Evolutionary conservation across 371 early-diverging fungal species (phyloP).

Genomic region (Phascolomyces articulosus): DNA sequence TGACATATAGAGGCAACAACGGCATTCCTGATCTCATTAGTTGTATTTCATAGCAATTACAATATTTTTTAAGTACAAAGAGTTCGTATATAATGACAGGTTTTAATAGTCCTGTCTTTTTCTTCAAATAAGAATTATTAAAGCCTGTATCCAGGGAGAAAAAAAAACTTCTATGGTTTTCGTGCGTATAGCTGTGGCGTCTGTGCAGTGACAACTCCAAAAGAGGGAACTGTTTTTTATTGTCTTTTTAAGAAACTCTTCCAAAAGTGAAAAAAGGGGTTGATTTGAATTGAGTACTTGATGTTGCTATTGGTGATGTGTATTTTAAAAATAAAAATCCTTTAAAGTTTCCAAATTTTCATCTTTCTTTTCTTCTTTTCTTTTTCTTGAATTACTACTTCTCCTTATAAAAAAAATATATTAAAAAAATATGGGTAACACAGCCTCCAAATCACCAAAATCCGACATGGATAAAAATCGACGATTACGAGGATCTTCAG

Average conservation of each 20-base stretch:
- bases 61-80: no score
- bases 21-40: no score
- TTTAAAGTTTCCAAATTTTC: background rate
- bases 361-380: background rate
- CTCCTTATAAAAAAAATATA: background rate
- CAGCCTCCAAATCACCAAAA: background rate
- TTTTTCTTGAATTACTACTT: background rate
- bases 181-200: constrained; percentile 8
- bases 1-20: no score
- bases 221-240: background rate
- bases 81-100: no score
- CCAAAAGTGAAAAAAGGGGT: background rate
- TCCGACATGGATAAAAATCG: background rate
- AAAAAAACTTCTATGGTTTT: no score
- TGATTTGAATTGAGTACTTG: no score
- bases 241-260: background rate
- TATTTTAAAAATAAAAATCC: background rate
- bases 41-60: no score
- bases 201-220: background rate
- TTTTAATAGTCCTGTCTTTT: no score
- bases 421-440: constrained; percentile 5
- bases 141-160: no score
- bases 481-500: background rate
- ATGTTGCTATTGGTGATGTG: no score
- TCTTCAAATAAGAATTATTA: background rate